Evolutionary conservation across 2,329 filamentous ascomycete genomes (phyloP).

Genomic region (Sporothrix inflata): DNA sequence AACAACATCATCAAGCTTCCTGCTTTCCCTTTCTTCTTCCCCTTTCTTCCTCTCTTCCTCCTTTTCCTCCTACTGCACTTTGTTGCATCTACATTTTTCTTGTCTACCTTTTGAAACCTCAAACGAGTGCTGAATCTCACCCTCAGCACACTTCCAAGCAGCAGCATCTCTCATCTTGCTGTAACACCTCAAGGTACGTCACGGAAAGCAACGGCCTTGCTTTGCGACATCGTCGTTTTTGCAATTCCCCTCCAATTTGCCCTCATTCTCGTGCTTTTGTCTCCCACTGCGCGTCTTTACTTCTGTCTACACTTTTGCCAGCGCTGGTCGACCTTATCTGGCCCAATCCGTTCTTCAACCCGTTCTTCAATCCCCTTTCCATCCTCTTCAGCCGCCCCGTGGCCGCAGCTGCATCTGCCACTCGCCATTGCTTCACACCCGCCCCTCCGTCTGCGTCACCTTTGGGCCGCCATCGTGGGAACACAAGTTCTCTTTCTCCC

Average conservation of each 20-base stretch:
- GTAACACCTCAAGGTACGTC: constrained; percentile 12
- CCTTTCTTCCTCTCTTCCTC: constrained; percentile 17
- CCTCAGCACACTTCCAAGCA: constrained; percentile 1
- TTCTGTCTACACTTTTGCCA: not conserved
- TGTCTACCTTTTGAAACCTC: not conserved
- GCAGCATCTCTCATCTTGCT: not conserved
- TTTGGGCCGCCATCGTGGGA: constrained; percentile 9
- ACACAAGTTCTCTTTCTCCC: not conserved
- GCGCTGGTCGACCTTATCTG: not conserved
- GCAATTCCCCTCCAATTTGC: not conserved
- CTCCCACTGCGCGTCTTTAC: not conserved
- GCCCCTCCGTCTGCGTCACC: not conserved
- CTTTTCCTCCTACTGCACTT: constrained; percentile 14
- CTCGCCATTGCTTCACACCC: constrained; percentile 11
- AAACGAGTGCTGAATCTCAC: constrained; percentile 5
- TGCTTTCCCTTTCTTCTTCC: constrained; percentile 14
- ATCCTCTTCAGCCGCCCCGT: not conserved
- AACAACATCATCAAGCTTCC: constrained; percentile 28
- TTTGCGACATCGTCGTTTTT: constrained; percentile 5
- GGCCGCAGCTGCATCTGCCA: constrained; percentile 15
- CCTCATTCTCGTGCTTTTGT: not conserved
- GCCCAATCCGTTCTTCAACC: not conserved
- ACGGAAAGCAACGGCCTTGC: constrained; percentile 1
- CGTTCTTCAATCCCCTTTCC: not conserved
- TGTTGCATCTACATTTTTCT: constrained; percentile 5